Evolutionary conservation across 345 rosid species (phyloP).

Genomic region (Sapria himalayana): DNA sequence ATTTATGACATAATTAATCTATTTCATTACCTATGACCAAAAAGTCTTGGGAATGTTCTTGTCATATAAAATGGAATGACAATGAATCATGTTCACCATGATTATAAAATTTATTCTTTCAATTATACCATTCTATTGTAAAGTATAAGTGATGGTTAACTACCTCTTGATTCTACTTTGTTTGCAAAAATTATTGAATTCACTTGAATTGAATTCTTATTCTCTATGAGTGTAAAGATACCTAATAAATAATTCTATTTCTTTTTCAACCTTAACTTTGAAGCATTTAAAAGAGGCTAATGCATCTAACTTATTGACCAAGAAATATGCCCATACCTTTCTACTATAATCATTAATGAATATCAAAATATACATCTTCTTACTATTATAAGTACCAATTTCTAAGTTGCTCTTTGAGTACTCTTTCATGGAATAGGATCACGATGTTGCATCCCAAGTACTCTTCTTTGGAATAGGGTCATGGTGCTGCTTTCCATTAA

Average conservation of each 20-base stretch:
- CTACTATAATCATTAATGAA: conserved; percentile 1
- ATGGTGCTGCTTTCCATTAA: conserved; percentile 1
- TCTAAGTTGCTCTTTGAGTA: background rate
- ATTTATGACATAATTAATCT: background rate
- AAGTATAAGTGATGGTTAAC: background rate
- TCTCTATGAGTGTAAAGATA: conserved; percentile 1
- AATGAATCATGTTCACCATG: too few species aligned
- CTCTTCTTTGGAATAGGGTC: background rate
- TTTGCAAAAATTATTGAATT: background rate
- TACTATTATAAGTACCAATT: background rate
- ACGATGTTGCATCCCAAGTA: background rate
- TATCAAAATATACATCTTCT: background rate
- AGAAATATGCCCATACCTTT: background rate
- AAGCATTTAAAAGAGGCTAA: background rate
- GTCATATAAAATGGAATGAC: too few species aligned
- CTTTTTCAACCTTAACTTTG: background rate
- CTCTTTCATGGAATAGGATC: background rate
- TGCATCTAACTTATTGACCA: background rate
- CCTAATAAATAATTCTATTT: background rate
- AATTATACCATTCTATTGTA: too few species aligned
- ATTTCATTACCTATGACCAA: background rate
- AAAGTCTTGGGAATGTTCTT: background rate
- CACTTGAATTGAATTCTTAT: background rate
- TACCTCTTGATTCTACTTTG: conserved; percentile 1
- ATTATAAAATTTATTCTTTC: too few species aligned